phyloP scores from a whole-genome alignment of 441 rosid genomes.

The Pelargonium citronellum region DNA sequence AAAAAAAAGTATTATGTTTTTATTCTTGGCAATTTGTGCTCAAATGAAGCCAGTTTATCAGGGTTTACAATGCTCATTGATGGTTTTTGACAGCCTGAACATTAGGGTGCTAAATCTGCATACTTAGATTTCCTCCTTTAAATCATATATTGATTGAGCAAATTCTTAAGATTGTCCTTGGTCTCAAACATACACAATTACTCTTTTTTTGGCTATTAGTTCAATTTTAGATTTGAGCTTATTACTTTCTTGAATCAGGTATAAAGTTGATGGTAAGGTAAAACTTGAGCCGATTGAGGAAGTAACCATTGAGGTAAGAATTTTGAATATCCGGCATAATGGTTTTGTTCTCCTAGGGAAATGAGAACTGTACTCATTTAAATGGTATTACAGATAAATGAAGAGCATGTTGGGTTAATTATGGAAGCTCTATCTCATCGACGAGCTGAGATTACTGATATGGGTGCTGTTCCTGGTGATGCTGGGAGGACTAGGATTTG shows the following conservation, averaged over 20 bases:
- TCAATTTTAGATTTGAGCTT: constrained; percentile 11
- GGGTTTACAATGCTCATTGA: not conserved
- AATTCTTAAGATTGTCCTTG: not conserved
- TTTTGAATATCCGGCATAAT: not conserved
- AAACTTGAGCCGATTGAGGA: constrained; percentile 95
- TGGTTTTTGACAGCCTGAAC: not conserved
- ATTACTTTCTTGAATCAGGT: constrained; percentile 48
- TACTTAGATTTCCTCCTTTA: not conserved
- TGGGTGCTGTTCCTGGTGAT: constrained; percentile 91
- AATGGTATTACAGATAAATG: constrained; percentile 49
- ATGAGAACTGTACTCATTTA: constrained; percentile 11
- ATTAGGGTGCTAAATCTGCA: not conserved
- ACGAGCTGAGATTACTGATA: constrained; percentile 72
- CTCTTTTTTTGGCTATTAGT: not conserved
- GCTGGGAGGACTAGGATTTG: constrained; percentile 79
- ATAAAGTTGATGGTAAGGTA: constrained; percentile 53
- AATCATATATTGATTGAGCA: not conserved
- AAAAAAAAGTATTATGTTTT: not conserved
- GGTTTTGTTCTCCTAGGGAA: constrained; percentile 11
- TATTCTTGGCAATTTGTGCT: not conserved
- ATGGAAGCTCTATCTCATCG: constrained; percentile 95
- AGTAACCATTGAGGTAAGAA: constrained; percentile 69
- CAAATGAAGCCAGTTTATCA: too few species aligned
- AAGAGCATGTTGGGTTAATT: constrained; percentile 81
- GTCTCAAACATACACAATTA: not conserved